phyloP scores from a whole-genome alignment of 192 early-diverging fungal genomes.

The Backusella tuberculispora region DNA sequence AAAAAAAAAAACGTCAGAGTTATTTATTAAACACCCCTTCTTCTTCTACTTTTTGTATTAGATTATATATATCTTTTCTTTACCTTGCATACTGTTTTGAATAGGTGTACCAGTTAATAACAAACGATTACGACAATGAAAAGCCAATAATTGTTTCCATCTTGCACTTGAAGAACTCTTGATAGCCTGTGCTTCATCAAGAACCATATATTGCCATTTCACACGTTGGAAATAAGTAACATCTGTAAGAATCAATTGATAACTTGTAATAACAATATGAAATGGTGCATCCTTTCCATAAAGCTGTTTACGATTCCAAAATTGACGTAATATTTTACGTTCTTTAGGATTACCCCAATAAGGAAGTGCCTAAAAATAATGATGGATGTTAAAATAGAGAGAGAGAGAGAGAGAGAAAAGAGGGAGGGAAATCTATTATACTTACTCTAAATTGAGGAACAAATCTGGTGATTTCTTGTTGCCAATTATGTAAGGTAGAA shows the following conservation, averaged over 20 bases:
- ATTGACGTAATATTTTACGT: constrained; percentile 80
- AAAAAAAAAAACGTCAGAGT: too few species aligned
- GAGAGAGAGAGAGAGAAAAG: too few species aligned
- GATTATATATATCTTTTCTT: too few species aligned
- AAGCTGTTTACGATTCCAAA: constrained; percentile 75
- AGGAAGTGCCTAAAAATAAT: constrained; percentile 65
- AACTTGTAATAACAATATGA: constrained; percentile 87
- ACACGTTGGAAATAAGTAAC: constrained; percentile 78
- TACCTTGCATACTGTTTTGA: constrained; percentile 91
- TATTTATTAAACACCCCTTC: too few species aligned
- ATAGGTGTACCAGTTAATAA: constrained; percentile 92
- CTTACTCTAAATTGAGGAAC: constrained; percentile 75
- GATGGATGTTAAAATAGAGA: neutral
- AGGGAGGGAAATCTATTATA: neutral
- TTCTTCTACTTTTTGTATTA: too few species aligned
- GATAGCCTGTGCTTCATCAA: constrained; percentile 95
- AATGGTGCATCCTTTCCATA: constrained; percentile 78
- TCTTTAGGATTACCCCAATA: constrained; percentile 89
- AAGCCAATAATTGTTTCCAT: constrained; percentile 83
- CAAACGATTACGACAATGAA: constrained; percentile 84
- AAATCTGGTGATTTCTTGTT: constrained; percentile 83
- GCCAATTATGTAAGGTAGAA: constrained; percentile 91
- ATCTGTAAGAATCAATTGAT: constrained; percentile 86
- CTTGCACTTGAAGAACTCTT: constrained; percentile 81
- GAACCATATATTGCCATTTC: constrained; percentile 95